Evolutionary conservation across 2,329 filamentous ascomycete species (phyloP).

Genomic region (Fusarium setosum): DNA sequence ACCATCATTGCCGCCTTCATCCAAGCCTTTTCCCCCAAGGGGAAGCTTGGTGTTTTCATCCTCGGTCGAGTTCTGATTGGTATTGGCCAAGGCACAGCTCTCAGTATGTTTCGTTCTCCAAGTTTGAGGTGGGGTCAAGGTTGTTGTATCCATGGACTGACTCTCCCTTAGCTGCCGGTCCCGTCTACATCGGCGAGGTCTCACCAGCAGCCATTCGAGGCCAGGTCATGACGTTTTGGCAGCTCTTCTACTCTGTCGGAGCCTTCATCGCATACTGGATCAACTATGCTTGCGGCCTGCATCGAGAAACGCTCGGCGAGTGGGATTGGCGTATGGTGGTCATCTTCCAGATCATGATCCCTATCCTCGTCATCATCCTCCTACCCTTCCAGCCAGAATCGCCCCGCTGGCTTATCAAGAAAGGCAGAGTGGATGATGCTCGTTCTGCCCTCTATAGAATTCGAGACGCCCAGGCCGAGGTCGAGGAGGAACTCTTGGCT

Average conservation of each 20-base stretch:
- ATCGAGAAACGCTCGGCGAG: conserved; percentile 67
- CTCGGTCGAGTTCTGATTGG: conserved; percentile 76
- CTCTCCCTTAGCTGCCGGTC: conserved; percentile 64
- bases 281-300: conserved; percentile 70
- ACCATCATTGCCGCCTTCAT: conserved; percentile 77
- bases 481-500: conserved; percentile 72
- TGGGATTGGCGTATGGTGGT: conserved; percentile 82
- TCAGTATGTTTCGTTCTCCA: conserved; percentile 52
- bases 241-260: conserved; percentile 73
- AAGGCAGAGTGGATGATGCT: conserved; percentile 70
- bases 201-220: conserved; percentile 72
- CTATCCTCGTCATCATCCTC: conserved; percentile 68
- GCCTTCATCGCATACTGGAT: conserved; percentile 66
- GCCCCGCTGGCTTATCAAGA: conserved; percentile 75
- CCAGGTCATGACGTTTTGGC: conserved; percentile 75
- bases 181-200: conserved; percentile 78
- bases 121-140: neutral
- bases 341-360: conserved; percentile 78
- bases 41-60: conserved; percentile 74
- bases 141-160: conserved; percentile 3
- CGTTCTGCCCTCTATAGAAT: conserved; percentile 67
- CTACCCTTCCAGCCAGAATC: conserved; percentile 76
- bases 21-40: conserved; percentile 72
- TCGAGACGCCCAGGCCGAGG: conserved; percentile 72
- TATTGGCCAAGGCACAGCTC: conserved; percentile 75